phyloP scores from a whole-genome alignment of 441 rosid species.

The Pelargonium cotyledonis region DNA sequence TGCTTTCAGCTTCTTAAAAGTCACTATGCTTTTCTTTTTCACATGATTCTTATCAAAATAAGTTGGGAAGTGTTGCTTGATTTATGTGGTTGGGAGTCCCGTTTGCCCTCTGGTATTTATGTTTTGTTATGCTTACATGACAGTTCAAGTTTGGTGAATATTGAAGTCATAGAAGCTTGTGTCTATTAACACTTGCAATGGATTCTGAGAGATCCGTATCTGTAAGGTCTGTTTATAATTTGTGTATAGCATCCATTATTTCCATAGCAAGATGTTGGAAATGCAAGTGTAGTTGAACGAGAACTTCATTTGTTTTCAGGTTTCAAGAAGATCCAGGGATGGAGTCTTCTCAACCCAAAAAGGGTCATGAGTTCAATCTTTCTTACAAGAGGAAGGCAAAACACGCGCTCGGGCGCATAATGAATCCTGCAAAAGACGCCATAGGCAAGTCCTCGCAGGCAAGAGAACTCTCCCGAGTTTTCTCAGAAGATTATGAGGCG shows the following conservation, averaged over 20 bases:
- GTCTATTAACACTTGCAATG: conserved; percentile 20
- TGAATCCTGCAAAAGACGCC: conserved; percentile 13
- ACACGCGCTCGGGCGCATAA: conserved; percentile 5
- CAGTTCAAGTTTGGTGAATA: conserved; percentile 14
- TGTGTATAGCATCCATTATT: background rate
- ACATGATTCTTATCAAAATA: conserved; percentile 16
- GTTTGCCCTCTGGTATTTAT: conserved; percentile 2
- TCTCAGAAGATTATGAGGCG: conserved; percentile 45
- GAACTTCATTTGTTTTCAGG: conserved; percentile 24
- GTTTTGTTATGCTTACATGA: conserved; percentile 12
- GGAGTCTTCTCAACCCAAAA: conserved; percentile 8
- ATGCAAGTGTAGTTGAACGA: background rate
- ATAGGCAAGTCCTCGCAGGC: conserved; percentile 13
- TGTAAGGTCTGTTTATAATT: conserved; percentile 27
- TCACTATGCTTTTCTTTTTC: conserved; percentile 4
- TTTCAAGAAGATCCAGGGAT: conserved; percentile 28
- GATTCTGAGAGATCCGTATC: conserved; percentile 27
- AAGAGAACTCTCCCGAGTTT: conserved; percentile 44
- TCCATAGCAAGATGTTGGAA: background rate
- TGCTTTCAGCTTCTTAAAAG: conserved; percentile 14
- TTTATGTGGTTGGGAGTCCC: conserved; percentile 12
- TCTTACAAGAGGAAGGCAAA: conserved; percentile 17
- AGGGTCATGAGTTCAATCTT: conserved; percentile 1
- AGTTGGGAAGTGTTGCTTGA: conserved; percentile 9
- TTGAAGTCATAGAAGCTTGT: conserved; percentile 10